Conservation (phyloP, 2,329 filamentous ascomycete species). For the Lomentospora prolificans region DNA sequence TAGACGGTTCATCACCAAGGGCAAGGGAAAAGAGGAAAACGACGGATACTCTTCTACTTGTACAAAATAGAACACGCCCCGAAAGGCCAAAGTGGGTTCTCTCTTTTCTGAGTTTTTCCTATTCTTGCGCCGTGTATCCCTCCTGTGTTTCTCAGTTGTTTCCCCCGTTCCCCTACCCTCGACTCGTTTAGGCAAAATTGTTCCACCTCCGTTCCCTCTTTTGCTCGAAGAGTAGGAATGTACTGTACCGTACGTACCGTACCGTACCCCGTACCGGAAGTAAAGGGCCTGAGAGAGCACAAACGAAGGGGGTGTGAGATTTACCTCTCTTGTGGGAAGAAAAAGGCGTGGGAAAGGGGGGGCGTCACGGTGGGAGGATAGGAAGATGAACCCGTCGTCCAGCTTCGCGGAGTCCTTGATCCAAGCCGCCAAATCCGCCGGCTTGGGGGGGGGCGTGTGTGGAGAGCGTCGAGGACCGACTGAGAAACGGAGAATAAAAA, state of each 20-base stretch:
- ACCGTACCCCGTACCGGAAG: not conserved
- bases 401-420: not conserved
- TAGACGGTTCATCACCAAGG: not conserved
- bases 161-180: not conserved
- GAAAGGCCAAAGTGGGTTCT: not conserved
- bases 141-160: constrained; percentile 1
- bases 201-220: not conserved
- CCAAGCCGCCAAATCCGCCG: not conserved
- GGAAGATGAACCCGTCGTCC: not conserved
- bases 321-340: not conserved
- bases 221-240: not conserved
- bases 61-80: not conserved
- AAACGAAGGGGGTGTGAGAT: not conserved
- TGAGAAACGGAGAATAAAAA: not conserved
- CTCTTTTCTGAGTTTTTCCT: not conserved
- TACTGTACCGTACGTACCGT: not conserved
- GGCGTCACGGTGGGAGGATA: not conserved
- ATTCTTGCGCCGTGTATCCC: not conserved
- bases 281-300: not conserved
- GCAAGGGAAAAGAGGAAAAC: not conserved
- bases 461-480: not conserved
- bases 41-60: not conserved
- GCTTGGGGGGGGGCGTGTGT: not conserved
- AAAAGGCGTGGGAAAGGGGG: not conserved
- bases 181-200: constrained; percentile 8